Conservation (phyloP, 2,329 filamentous ascomycete genomes). For the Colletotrichum somersetense region DNA sequence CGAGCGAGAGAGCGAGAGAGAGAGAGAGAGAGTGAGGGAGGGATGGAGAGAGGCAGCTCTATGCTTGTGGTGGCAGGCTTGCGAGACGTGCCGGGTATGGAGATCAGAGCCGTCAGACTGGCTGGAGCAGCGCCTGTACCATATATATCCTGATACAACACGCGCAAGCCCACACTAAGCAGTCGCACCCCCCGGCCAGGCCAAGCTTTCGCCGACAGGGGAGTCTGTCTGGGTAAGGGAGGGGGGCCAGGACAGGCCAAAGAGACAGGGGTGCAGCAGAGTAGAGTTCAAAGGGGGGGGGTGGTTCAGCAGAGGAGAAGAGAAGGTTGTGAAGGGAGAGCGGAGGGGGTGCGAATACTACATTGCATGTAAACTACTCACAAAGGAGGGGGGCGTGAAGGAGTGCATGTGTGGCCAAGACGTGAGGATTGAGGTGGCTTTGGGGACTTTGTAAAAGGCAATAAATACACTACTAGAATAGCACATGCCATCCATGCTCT, state of each 20-base stretch:
- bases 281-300: slow-evolving; percentile 5
- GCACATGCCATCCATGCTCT: no score
- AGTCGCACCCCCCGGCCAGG: slow-evolving; percentile 37
- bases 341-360: no score
- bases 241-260: slow-evolving; percentile 3
- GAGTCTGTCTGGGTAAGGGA: slow-evolving; percentile 36
- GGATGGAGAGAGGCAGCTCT: no score
- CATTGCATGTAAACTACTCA: no score
- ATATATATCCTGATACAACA: slow-evolving; percentile 46
- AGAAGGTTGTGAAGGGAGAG: neutral
- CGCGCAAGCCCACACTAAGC: slow-evolving; percentile 37
- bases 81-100: slow-evolving; percentile 48
- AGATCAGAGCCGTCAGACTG: slow-evolving; percentile 27
- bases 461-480: neutral
- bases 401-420: neutral
- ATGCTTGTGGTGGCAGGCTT: slow-evolving; percentile 45
- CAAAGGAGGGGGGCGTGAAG: neutral
- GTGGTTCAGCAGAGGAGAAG: slow-evolving; percentile 2
- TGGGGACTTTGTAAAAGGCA: slow-evolving; percentile 14
- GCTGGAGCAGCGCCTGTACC: slow-evolving; percentile 43
- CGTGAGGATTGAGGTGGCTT: slow-evolving; percentile 24
- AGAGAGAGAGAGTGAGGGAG: no score
- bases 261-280: slow-evolving; percentile 5
- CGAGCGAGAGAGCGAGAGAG: neutral
- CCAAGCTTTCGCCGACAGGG: slow-evolving; percentile 40